Evolutionary conservation across 139 green algal genomes (phyloP).

Genomic region (Ettlia oleoabundans): DNA sequence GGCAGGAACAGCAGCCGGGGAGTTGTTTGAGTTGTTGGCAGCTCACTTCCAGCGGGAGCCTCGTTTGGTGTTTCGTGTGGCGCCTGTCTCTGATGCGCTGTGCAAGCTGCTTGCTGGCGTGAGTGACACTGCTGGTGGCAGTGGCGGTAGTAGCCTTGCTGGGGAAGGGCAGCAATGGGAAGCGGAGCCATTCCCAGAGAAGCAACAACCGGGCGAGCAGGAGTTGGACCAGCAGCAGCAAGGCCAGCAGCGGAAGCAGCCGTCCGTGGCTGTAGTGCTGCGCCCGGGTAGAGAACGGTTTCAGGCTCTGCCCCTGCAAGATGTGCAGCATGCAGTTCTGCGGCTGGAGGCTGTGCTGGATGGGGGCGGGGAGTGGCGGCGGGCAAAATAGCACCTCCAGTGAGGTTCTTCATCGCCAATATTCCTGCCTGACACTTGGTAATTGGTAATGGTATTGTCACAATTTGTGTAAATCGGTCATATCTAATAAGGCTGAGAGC

Average conservation of each 20-base stretch:
- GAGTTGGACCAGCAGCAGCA: background rate
- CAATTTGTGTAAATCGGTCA: no score
- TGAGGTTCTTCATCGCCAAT: no score
- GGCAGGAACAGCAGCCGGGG: background rate
- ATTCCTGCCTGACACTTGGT: no score
- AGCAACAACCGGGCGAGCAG: no score
- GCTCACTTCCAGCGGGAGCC: background rate
- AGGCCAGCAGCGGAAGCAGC: background rate
- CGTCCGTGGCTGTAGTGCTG: background rate
- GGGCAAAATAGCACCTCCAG: background rate
- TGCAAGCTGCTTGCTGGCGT: background rate
- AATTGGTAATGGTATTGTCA: no score
- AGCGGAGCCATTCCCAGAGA: no score
- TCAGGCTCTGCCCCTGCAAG: background rate
- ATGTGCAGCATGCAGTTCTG: background rate
- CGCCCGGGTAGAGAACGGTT: background rate
- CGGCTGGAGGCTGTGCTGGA: slow-evolving; percentile 10
- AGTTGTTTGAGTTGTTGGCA: background rate
- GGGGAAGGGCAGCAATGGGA: no score
- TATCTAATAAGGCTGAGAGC: no score
- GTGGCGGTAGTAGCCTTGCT: no score
- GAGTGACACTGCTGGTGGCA: background rate
- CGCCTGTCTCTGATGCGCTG: background rate
- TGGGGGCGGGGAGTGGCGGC: slow-evolving; percentile 2
- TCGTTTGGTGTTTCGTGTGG: background rate